These are phyloP conservation scores for Kluyveromyces starmeri DNA, from an alignment of 805 yeast genomes.

Conservation along the genomic window DNA sequence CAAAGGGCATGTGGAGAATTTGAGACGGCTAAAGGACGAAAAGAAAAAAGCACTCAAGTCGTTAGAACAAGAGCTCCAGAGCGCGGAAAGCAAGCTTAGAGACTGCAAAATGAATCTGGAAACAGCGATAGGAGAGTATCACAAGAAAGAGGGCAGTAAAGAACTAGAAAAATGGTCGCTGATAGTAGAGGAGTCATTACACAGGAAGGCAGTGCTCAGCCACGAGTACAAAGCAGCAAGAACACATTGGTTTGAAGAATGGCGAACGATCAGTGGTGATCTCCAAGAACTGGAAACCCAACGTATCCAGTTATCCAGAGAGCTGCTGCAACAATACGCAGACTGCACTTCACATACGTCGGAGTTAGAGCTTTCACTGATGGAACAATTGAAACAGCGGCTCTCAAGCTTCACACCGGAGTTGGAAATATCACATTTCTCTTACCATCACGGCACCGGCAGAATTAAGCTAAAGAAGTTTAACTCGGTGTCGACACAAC, in stretches of 20 bases:
- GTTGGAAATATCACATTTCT: constrained; percentile 26
- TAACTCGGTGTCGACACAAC: neutral
- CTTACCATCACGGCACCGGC: constrained; percentile 28
- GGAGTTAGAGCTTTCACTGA: constrained; percentile 22
- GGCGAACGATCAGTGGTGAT: constrained; percentile 21
- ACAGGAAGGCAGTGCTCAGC: constrained; percentile 21
- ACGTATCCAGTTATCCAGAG: constrained; percentile 23
- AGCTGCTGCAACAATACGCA: constrained; percentile 21
- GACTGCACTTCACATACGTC: constrained; percentile 20
- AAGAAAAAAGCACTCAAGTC: constrained; percentile 24
- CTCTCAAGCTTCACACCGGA: constrained; percentile 21
- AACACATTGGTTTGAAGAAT: constrained; percentile 27
- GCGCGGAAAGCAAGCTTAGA: constrained; percentile 19
- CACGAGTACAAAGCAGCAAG: constrained; percentile 28
- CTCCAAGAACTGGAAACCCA: constrained; percentile 26
- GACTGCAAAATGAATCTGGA: constrained; percentile 25
- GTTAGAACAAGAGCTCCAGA: constrained; percentile 19
- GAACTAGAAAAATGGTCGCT: constrained; percentile 26
- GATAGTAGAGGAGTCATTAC: constrained; percentile 17
- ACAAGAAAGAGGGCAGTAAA: constrained; percentile 19
- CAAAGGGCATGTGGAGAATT: constrained; percentile 23
- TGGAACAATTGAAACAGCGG: constrained; percentile 19
- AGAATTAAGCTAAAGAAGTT: constrained; percentile 16
- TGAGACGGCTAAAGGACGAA: constrained; percentile 23
- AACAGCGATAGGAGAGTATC: constrained; percentile 24